Base-by-base conservation (phyloP, 2,329 filamentous ascomycete genomes). In the Blastomyces silverae region DNA sequence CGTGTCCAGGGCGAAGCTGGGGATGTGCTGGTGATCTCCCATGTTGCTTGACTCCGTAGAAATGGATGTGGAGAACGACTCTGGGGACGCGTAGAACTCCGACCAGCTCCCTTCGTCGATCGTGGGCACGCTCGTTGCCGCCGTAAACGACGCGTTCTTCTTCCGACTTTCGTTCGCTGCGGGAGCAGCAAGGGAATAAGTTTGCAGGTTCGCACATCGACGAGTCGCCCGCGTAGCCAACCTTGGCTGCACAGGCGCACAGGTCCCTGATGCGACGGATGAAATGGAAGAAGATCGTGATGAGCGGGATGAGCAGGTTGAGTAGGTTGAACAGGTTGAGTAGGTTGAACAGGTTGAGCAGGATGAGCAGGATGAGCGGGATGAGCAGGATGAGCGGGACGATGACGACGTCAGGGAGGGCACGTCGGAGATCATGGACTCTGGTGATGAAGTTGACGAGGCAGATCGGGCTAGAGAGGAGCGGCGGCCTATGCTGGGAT, bases 381-480 rank as follows among this genome's bases (percentile, higher is more conserved):
- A 84, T 73, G 74, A 77, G 69, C 77, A 78, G 68, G 75, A 84
- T 63, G 82, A 84, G 20, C 44, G 50, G 2, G 82, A 83, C 42
- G 82, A 80, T 67, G 83, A 83, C 39, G 82, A 80, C 67, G 83
- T 84, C 66, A 84, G 77, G 17, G 80, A 80, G 46, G 83, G 84
- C 64, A 79, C 79, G 72, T 87, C 85, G 37, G 84, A 86, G 46
- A 86, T 75, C 81, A 87, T 85, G 44, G 85, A 87, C 68, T 87
- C 85, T n/a, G 85, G 85, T 55, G 81, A 84, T 10, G 80, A 83
- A 25, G 75, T 75, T 56, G 80, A 83, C 3, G 83, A 85, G 34
- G 80, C 79, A 28, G 82, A 81, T 64, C 78, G 82, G 64, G 80
- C 79, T 67, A 81, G 74, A 66, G 81, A 84, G 22, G 71, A 81